These are phyloP conservation scores for Picocystis sp. DNA, from an alignment of 163 green algal genomes.

Conservation along the genomic window DNA sequence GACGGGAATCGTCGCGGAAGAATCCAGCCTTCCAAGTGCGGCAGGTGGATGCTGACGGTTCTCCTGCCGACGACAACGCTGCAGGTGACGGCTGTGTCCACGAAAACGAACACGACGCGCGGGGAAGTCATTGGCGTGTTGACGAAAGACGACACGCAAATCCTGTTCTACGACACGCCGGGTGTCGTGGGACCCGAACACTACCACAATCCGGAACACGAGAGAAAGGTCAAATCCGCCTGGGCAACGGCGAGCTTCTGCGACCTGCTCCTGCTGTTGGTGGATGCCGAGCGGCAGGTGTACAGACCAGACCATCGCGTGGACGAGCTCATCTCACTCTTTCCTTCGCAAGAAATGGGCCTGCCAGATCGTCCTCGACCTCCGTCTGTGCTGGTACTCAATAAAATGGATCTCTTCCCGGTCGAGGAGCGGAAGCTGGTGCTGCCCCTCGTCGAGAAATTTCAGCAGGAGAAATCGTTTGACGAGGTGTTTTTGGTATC, in stretches of 20 bases:
- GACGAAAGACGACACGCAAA: constrained; percentile 28
- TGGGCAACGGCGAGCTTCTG: constrained; percentile 27
- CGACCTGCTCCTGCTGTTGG: constrained; percentile 26
- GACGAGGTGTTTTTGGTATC: background rate
- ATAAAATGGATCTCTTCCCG: constrained; percentile 24
- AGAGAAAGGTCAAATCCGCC: constrained; percentile 26
- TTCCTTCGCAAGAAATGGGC: background rate
- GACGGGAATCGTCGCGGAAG: too few relatives aligned
- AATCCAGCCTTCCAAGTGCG: too few relatives aligned
- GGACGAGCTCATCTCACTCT: background rate
- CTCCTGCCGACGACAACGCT: too few relatives aligned
- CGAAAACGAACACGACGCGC: constrained; percentile 60
- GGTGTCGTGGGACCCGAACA: constrained; percentile 37
- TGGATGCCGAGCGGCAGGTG: constrained; percentile 26
- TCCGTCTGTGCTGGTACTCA: constrained; percentile 18
- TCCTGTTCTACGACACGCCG: constrained; percentile 46
- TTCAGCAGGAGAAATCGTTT: constrained; percentile 12
- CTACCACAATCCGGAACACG: constrained; percentile 22
- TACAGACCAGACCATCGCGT: constrained; percentile 11
- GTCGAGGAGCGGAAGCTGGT: constrained; percentile 11
- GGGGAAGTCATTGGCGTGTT: constrained; percentile 31
- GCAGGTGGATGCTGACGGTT: too few relatives aligned
- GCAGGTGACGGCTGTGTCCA: constrained; percentile 36
- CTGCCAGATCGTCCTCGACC: constrained; percentile 1
- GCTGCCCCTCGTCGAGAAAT: constrained; percentile 2